Base-by-base conservation (phyloP, 2,329 filamentous ascomycete species). In the Diaporthe caulivora region DNA sequence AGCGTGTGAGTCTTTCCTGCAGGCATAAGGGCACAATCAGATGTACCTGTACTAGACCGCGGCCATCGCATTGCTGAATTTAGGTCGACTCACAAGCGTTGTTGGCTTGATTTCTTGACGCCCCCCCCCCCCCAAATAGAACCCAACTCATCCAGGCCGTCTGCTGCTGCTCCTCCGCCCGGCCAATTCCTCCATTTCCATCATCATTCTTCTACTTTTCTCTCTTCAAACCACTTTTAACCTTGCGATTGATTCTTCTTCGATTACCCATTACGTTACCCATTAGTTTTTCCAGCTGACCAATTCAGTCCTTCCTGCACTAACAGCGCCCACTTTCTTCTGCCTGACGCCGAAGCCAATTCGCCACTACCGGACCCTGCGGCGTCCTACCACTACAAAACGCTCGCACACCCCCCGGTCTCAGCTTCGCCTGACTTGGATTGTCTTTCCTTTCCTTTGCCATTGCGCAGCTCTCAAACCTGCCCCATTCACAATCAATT, bases 271-370 rank as follows among this genome's bases (percentile, higher is more conserved):
- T 29, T 44, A 71, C 24, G 42, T 54, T 31, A n/a, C 21, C 17
- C 21, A 49, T 29, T 51, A 71, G 21, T 44, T 54, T 37, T n/a
- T 54, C 57, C 73, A 75, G 73, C 73, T 75, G 71, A 74, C 71
- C 68, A 72, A 74, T 75, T 75, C 72, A 51, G 65, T 70, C 55
- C 55, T 65, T 65, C 65, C 51, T 67, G 49, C 65, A 55, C 73
- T 47, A 64, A 55, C 18, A 37, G 18, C 64, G 60, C 65, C 57
- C 21, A 51, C 42, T 72, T 72, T 47, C 11, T 13, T 13, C 40
- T 47, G 44, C 44, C 15, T 31, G 67, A 47, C 47, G 7, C 26
- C 70, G 49, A 68, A 64, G 51, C 37, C 55, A 34, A 57, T 57
- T 72, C 58, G 71, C 71, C 71, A 60, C 71, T 24, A 24, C 49